phyloP scores from a whole-genome alignment of 306 rosid genomes.

The Benincasa hispida region DNA sequence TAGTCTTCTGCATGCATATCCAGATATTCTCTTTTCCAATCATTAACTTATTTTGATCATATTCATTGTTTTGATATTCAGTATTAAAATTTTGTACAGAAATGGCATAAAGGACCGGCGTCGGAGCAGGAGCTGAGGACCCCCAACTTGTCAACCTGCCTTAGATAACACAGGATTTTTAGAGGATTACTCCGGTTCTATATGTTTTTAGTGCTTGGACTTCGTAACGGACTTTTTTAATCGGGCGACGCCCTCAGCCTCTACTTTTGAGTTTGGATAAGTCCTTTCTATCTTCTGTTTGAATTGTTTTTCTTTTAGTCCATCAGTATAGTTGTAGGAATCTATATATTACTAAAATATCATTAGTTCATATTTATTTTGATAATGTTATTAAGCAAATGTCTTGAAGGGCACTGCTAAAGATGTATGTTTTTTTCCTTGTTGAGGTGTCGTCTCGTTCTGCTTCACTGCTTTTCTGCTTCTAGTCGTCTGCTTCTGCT shows the following conservation, averaged over 20 bases:
- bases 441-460: constrained; percentile 72
- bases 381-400: constrained; percentile 25
- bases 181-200: constrained; percentile 41
- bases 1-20: background rate
- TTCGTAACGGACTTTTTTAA: constrained; percentile 42
- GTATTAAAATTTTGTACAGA: constrained; percentile 29
- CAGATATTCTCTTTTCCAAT: background rate
- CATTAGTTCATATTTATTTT: constrained; percentile 13
- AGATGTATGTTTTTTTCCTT: constrained; percentile 31
- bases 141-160: constrained; percentile 10
- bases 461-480: constrained; percentile 60
- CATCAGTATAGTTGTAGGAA: constrained; percentile 32
- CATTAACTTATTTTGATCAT: background rate
- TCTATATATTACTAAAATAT: constrained; percentile 5
- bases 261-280: constrained; percentile 63
- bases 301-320: constrained; percentile 29
- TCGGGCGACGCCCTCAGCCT: constrained; percentile 62
- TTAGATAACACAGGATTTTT: constrained; percentile 8
- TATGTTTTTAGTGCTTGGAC: constrained; percentile 54
- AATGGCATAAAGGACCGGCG: constrained; percentile 85
- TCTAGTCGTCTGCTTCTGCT: constrained; percentile 61
- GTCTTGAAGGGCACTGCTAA: constrained; percentile 40
- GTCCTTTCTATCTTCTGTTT: constrained; percentile 45
- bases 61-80: background rate
- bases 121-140: constrained; percentile 77